phyloP scores from a whole-genome alignment of 2,329 filamentous ascomycete species.

The Sporothrix globosa region DNA sequence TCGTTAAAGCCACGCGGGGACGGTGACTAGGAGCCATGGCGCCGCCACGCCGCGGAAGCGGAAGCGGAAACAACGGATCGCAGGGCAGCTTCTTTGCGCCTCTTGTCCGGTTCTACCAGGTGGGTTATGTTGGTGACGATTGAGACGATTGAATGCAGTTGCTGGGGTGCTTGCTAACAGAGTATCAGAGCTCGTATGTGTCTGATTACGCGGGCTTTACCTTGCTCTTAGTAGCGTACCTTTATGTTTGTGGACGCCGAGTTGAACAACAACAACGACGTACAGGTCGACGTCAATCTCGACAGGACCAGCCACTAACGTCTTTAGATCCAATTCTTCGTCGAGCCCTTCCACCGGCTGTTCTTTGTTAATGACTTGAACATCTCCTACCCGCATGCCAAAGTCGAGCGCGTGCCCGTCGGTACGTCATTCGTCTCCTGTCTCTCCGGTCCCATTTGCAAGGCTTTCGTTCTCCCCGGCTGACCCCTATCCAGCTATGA shows the following conservation, averaged over 20 bases:
- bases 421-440: constrained; percentile 51
- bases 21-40: constrained; percentile 53
- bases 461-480: neutral
- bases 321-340: constrained; percentile 64
- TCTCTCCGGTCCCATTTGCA: too few species aligned
- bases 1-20: constrained; percentile 46
- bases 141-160: too few species aligned
- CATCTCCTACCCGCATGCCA: constrained; percentile 85
- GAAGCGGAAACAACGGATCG: neutral
- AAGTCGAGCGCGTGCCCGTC: constrained; percentile 80
- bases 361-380: constrained; percentile 84
- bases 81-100: constrained; percentile 40
- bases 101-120: constrained; percentile 54
- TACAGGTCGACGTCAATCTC: neutral
- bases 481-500: constrained; percentile 56
- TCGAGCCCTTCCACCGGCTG: constrained; percentile 90
- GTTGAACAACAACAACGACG: neutral
- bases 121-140: constrained; percentile 37
- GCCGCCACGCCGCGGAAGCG: constrained; percentile 35
- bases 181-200: constrained; percentile 73
- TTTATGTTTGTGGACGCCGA: constrained; percentile 53
- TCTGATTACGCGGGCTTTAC: constrained; percentile 83
- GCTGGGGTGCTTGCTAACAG: neutral
- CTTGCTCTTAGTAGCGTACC: constrained; percentile 68
- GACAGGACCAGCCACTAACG: neutral